A percentile compares a stretch with the other conserved stretches of the same genome.
Conservation (phyloP, 257 asterid genomes). For the Nicotiana obtusifolia region DNA sequence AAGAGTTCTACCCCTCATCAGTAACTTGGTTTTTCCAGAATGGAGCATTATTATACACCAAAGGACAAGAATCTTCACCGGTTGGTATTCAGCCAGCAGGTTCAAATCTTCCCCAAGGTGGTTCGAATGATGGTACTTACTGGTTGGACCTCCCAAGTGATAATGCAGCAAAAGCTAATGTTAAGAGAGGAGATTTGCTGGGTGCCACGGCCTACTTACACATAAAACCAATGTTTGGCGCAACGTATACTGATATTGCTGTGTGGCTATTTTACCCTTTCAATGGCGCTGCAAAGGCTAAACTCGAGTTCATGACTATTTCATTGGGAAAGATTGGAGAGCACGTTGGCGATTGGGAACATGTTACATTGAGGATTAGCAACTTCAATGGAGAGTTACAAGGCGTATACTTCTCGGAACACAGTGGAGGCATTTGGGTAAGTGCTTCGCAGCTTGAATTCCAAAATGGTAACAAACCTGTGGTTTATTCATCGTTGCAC, state of each 20-base stretch:
- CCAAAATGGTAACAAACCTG: constrained; percentile 21
- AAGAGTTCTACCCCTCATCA: constrained; percentile 28
- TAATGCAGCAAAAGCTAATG: constrained; percentile 11
- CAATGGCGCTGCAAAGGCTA: constrained; percentile 29
- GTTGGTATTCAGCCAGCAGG: constrained; percentile 16
- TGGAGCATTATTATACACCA: constrained; percentile 19
- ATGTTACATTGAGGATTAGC: constrained; percentile 32
- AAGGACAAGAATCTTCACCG: constrained; percentile 19
- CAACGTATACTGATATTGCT: constrained; percentile 21
- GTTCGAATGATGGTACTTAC: constrained; percentile 15
- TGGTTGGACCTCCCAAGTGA: constrained; percentile 35
- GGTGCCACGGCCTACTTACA: constrained; percentile 22
- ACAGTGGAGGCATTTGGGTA: constrained; percentile 32
- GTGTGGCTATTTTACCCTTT: constrained; percentile 37
- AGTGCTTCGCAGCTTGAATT: constrained; percentile 25
- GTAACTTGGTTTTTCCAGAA: constrained; percentile 30
- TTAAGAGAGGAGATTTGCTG: constrained; percentile 28
- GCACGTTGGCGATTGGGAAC: constrained; percentile 45
- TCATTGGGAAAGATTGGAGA: constrained; percentile 27
- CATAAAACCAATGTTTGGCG: constrained; percentile 33
- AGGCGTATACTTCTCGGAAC: constrained; percentile 26
- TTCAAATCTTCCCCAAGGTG: constrained; percentile 33
- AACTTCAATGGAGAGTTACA: constrained; percentile 25
- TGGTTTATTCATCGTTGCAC: constrained; percentile 27
- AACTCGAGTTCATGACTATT: constrained; percentile 19